These are phyloP conservation scores for Strobilomyces echinocephalus DNA, from an alignment of 768 basidiomycete genomes.

Conservation along the genomic window DNA sequence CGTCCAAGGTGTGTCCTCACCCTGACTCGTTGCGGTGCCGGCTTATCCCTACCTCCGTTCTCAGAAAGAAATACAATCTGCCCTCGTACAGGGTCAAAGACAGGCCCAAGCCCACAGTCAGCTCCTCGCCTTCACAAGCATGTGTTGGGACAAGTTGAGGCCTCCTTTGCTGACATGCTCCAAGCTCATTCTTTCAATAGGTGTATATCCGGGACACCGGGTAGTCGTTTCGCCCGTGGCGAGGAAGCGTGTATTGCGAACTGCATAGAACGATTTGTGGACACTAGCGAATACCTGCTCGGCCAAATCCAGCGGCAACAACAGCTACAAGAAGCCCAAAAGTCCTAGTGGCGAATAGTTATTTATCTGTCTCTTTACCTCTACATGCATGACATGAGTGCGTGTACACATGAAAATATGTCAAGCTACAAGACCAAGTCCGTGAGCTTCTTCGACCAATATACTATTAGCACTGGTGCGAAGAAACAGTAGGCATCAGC, in stretches of 20 bases:
- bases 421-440: constrained; percentile 17
- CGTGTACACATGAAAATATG: constrained; percentile 1
- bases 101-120: constrained; percentile 73
- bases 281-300: constrained; percentile 80
- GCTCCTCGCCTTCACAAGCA: constrained; percentile 74
- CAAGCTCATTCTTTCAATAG: constrained; percentile 36
- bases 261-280: constrained; percentile 90
- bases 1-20: constrained; percentile 55
- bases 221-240: constrained; percentile 68
- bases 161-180: constrained; percentile 4
- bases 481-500: constrained; percentile 70
- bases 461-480: constrained; percentile 49
- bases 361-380: not conserved
- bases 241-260: constrained; percentile 83
- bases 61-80: constrained; percentile 78
- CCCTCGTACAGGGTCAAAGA: constrained; percentile 76
- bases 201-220: constrained; percentile 77
- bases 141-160: constrained; percentile 89
- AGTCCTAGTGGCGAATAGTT: constrained; percentile 2
- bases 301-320: constrained; percentile 52
- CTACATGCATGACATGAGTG: constrained; percentile 7
- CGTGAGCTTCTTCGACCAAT: constrained; percentile 42
- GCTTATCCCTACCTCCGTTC: constrained; percentile 1
- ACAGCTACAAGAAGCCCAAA: constrained; percentile 40
- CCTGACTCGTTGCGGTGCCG: not conserved